phyloP scores from a whole-genome alignment of 2,329 filamentous ascomycete species.

The Didymellaceae sp. region DNA sequence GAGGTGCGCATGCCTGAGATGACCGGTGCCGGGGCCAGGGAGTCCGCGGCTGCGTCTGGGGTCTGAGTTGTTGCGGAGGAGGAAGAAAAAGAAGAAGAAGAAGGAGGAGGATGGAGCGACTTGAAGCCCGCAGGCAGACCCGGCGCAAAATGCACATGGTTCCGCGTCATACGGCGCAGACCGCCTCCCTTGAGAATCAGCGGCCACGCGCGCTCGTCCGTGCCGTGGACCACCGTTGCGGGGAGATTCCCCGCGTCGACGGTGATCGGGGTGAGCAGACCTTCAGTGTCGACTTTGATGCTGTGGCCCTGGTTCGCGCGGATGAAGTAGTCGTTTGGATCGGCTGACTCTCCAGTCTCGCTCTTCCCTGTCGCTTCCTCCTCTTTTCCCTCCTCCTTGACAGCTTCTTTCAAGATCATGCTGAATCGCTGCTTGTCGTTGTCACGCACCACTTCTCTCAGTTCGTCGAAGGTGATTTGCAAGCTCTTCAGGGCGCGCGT shows the following conservation, averaged over 20 bases:
- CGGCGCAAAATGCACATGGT: slow-evolving; percentile 88
- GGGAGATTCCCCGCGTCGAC: slow-evolving; percentile 64
- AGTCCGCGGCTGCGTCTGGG: slow-evolving; percentile 30
- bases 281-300: slow-evolving; percentile 75
- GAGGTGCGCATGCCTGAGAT: slow-evolving; percentile 80
- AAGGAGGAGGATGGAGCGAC: no score
- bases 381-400: slow-evolving; percentile 8
- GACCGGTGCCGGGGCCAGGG: slow-evolving; percentile 54
- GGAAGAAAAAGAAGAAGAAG: no score
- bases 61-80: no score
- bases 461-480: slow-evolving; percentile 75
- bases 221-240: slow-evolving; percentile 79
- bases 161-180: slow-evolving; percentile 79
- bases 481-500: slow-evolving; percentile 70
- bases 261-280: slow-evolving; percentile 71
- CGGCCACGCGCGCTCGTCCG: slow-evolving; percentile 81
- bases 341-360: slow-evolving; percentile 34
- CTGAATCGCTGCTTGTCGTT: slow-evolving; percentile 94
- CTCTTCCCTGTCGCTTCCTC: neutral
- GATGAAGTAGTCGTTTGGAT: slow-evolving; percentile 78
- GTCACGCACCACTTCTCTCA: slow-evolving; percentile 70
- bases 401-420: slow-evolving; percentile 63
- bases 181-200: slow-evolving; percentile 78
- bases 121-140: slow-evolving; percentile 65
- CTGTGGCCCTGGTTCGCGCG: slow-evolving; percentile 95